phyloP scores from a whole-genome alignment of 768 basidiomycete species.

The Phanerodontia chrysosporium region DNA sequence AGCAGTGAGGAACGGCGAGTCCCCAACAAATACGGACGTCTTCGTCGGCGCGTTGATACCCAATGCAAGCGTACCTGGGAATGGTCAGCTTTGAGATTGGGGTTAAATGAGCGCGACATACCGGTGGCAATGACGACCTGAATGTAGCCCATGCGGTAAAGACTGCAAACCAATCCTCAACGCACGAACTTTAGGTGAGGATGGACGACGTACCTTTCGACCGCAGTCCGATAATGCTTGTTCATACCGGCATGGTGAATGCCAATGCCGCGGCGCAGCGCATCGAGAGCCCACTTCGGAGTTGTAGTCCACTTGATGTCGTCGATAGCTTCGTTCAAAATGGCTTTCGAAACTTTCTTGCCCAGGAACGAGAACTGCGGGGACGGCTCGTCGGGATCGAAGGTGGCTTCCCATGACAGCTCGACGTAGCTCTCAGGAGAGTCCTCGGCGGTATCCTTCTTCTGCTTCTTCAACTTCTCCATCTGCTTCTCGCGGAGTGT shows the following conservation, averaged over 20 bases:
- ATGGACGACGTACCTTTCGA: constrained; percentile 45
- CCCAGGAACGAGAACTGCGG: constrained; percentile 60
- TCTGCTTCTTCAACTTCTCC: constrained; percentile 37
- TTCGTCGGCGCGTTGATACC: constrained; percentile 75
- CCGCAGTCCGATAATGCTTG: constrained; percentile 49
- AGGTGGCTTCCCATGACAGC: constrained; percentile 46
- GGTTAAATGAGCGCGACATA: constrained; percentile 16
- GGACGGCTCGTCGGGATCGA: constrained; percentile 55
- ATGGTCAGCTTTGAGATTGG: neutral
- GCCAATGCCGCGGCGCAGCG: constrained; percentile 56
- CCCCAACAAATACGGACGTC: constrained; percentile 59
- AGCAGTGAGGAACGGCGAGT: constrained; percentile 57
- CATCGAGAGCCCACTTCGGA: constrained; percentile 41
- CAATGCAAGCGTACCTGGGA: constrained; percentile 58
- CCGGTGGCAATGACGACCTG: constrained; percentile 67
- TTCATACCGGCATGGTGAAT: constrained; percentile 73
- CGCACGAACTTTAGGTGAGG: neutral
- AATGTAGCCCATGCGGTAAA: constrained; percentile 60
- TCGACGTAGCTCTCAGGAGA: constrained; percentile 19
- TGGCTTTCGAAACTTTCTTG: constrained; percentile 33
- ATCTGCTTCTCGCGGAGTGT: constrained; percentile 46
- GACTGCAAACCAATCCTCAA: constrained; percentile 25
- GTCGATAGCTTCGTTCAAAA: constrained; percentile 46
- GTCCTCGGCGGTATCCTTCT: constrained; percentile 27
- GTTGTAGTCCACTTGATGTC: constrained; percentile 31